These are phyloP conservation scores for Lactifluus hygrophoroides DNA, from an alignment of 768 basidiomycete genomes.

Conservation along the genomic window DNA sequence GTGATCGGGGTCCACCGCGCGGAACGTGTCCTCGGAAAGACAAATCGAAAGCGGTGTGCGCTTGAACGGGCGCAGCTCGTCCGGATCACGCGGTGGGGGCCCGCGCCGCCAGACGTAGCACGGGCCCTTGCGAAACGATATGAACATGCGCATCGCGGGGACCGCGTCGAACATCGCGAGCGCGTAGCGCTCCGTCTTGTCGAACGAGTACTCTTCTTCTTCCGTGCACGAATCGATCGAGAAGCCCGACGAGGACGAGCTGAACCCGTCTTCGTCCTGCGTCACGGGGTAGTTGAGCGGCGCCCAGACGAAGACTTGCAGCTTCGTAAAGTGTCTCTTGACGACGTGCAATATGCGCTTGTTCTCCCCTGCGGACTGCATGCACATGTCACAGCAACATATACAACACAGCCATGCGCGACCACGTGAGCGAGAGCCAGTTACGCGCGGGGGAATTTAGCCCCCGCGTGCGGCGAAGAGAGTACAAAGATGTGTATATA, in stretches of 20 bases:
- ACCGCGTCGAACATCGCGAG: conserved; percentile 12
- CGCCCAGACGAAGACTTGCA: conserved; percentile 18
- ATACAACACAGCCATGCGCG: neutral
- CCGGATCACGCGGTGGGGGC: neutral
- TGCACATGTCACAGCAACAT: neutral
- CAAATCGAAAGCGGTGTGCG: conserved; percentile 3
- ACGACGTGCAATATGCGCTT: conserved; percentile 12
- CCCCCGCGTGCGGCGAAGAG: neutral
- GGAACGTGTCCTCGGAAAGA: conserved; percentile 6
- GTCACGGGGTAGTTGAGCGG: conserved; percentile 2
- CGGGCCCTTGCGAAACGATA: conserved; percentile 13
- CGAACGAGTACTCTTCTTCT: conserved; percentile 6
- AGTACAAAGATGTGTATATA: too few relatives aligned
- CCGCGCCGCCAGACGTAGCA: conserved; percentile 9
- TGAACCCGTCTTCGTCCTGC: conserved; percentile 4
- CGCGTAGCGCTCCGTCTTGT: conserved; percentile 15
- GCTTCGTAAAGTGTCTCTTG: conserved; percentile 4
- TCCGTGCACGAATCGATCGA: conserved; percentile 13
- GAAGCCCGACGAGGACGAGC: conserved; percentile 10
- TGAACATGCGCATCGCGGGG: conserved; percentile 12
- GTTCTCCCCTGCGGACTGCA: conserved; percentile 14
- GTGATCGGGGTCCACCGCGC: conserved; percentile 4
- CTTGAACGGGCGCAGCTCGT: neutral
- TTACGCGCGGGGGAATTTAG: neutral
- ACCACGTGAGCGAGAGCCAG: neutral